phyloP scores from a whole-genome alignment of 148 eudicot species.

The Bassia scoparia region DNA sequence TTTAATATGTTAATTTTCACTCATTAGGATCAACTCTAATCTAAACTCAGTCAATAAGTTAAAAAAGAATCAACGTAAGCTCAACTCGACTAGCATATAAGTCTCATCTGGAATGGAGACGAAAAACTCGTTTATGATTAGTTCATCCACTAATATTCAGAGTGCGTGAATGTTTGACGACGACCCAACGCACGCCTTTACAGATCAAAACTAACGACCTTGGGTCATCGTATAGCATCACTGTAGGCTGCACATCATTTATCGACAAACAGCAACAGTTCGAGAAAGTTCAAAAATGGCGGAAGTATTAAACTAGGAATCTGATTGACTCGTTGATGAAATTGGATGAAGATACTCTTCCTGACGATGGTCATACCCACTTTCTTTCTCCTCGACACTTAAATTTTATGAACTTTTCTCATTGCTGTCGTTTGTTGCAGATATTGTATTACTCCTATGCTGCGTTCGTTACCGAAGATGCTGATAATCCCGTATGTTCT shows the following conservation, averaged over 20 bases:
- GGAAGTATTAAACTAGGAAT: slow-evolving; percentile 52
- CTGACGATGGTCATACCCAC: slow-evolving; percentile 51
- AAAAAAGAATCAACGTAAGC: no score
- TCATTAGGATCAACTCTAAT: no score
- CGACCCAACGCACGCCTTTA: no score
- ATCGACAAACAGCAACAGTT: neutral
- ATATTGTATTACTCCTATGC: slow-evolving; percentile 53
- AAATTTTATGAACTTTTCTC: neutral
- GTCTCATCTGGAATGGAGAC: no score
- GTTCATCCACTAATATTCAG: no score
- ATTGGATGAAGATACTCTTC: slow-evolving; percentile 93
- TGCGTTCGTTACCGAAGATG: slow-evolving; percentile 60
- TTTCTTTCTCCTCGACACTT: neutral
- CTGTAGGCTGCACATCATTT: neutral
- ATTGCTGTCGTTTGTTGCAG: slow-evolving; percentile 27
- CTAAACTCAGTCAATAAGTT: no score
- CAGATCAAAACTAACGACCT: no score
- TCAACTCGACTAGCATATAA: no score
- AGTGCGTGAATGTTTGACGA: no score
- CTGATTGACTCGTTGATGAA: slow-evolving; percentile 81
- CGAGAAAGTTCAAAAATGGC: slow-evolving; percentile 32
- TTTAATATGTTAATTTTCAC: no score
- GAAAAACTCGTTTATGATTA: no score
- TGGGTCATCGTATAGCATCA: no score
- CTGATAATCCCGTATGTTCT: slow-evolving; percentile 62